Evolutionary conservation across 2,329 filamentous ascomycete species (phyloP).

Genomic region (Fusarium multiceps): DNA sequence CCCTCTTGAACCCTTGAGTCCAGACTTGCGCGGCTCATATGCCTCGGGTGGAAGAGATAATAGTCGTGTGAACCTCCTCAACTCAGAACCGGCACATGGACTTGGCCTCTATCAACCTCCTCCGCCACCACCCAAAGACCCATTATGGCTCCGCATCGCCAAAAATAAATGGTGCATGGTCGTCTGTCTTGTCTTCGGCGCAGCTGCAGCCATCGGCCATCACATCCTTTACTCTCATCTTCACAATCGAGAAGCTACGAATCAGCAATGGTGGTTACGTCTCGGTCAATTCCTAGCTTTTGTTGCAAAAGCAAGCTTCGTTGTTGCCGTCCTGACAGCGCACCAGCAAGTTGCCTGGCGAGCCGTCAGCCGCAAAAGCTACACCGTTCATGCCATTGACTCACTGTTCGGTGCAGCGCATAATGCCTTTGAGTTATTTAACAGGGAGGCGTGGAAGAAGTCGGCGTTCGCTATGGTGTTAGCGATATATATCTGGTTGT

Average conservation of each 20-base stretch:
- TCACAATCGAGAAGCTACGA: constrained; percentile 5
- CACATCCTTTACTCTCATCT: constrained; percentile 24
- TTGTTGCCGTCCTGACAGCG: constrained; percentile 13
- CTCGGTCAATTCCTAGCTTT: constrained; percentile 24
- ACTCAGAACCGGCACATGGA: background rate
- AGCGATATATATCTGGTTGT: constrained; percentile 36
- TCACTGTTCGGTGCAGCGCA: constrained; percentile 35
- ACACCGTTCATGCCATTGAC: constrained; percentile 28
- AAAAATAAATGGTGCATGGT: constrained; percentile 27
- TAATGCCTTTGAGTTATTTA: constrained; percentile 28
- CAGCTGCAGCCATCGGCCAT: constrained; percentile 8
- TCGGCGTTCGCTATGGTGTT: constrained; percentile 32
- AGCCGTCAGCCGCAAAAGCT: constrained; percentile 8
- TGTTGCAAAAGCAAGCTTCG: constrained; percentile 21
- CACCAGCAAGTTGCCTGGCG: constrained; percentile 23
- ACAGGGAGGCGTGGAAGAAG: constrained; percentile 34
- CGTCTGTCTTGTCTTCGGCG: constrained; percentile 8
- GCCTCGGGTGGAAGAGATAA: background rate
- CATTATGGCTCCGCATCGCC: background rate
- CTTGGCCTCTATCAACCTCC: constrained; percentile 1
- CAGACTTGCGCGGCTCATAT: background rate
- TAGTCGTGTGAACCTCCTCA: constrained; percentile 1
- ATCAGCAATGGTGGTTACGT: constrained; percentile 29
- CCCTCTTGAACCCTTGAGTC: background rate
- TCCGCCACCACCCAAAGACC: background rate